Conservation (phyloP, 2,329 filamentous ascomycete genomes). For the Neurospora sp. region DNA sequence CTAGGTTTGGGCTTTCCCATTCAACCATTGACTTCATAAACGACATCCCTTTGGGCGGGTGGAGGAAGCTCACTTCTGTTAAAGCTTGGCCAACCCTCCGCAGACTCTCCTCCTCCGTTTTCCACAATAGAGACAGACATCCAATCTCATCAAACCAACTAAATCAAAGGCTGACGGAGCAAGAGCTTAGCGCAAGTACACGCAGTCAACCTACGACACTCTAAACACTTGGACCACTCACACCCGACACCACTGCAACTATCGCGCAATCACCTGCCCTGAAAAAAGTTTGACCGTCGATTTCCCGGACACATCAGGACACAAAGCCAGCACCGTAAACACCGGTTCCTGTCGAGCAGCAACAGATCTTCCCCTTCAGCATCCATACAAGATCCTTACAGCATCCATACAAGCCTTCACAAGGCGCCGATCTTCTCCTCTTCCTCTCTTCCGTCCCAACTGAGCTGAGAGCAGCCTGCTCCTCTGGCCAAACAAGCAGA, state of each 20-base stretch:
- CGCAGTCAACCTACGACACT: slow-evolving; percentile 4
- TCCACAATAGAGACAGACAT: background rate
- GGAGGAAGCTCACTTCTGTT: slow-evolving; percentile 6
- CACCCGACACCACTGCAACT: background rate
- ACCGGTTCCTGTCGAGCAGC: slow-evolving; percentile 8
- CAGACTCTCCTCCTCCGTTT: slow-evolving; percentile 4
- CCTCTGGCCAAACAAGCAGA: slow-evolving; percentile 10
- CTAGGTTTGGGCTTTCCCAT: background rate
- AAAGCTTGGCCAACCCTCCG: slow-evolving; percentile 13
- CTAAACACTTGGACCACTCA: background rate
- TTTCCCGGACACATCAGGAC: slow-evolving; percentile 13
- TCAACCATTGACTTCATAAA: slow-evolving; percentile 15
- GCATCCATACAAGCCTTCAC: background rate
- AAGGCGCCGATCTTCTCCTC: slow-evolving; percentile 4
- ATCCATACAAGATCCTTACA: slow-evolving; percentile 9
- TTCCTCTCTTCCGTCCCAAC: slow-evolving; percentile 5
- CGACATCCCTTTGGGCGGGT: slow-evolving; percentile 3
- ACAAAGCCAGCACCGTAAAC: background rate
- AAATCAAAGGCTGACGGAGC: background rate
- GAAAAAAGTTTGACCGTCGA: slow-evolving; percentile 18
- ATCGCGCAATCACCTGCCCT: slow-evolving; percentile 10
- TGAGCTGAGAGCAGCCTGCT: slow-evolving; percentile 6
- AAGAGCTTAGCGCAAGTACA: background rate
- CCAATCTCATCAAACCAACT: background rate
- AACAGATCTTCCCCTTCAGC: slow-evolving; percentile 15